Conservation (phyloP, 2,329 filamentous ascomycete species). For the Purpureocillium takamizusanense region DNA sequence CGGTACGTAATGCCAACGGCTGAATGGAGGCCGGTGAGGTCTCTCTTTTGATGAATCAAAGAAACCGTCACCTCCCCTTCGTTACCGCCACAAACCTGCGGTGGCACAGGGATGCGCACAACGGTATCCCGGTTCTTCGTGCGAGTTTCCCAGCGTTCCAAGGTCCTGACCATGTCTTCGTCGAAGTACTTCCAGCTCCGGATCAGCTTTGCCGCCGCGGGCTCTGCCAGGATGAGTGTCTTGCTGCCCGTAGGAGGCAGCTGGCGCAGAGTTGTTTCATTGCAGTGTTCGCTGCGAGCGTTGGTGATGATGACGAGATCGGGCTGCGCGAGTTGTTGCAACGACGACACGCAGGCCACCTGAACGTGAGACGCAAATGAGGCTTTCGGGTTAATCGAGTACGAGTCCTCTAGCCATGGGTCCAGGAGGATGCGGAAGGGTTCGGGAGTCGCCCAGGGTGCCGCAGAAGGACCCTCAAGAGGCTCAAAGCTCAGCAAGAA, state of each 20-base stretch:
- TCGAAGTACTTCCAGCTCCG: slow-evolving; percentile 61
- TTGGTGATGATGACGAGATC: slow-evolving; percentile 39
- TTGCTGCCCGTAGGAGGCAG: slow-evolving; percentile 43
- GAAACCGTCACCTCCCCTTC: slow-evolving; percentile 64
- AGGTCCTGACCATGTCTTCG: slow-evolving; percentile 31
- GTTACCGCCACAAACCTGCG: slow-evolving; percentile 39
- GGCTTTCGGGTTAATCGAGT: slow-evolving; percentile 51
- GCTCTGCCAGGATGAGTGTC: slow-evolving; percentile 58
- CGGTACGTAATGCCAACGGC: slow-evolving; percentile 66
- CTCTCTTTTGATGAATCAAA: slow-evolving; percentile 51
- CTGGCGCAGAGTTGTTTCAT: slow-evolving; percentile 58
- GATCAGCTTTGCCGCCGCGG: slow-evolving; percentile 55
- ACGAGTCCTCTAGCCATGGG: slow-evolving; percentile 54
- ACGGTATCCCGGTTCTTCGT: slow-evolving; percentile 21
- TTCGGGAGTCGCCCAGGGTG: slow-evolving; percentile 12
- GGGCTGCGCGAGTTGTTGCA: slow-evolving; percentile 29
- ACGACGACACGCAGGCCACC: slow-evolving; percentile 46
- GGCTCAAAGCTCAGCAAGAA: slow-evolving; percentile 57
- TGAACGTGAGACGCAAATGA: slow-evolving; percentile 48
- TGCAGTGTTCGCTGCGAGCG: slow-evolving; percentile 55
- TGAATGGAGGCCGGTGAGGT: slow-evolving; percentile 52
- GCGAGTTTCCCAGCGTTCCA: slow-evolving; percentile 37
- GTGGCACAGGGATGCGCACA: slow-evolving; percentile 41
- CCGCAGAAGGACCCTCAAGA: slow-evolving; percentile 19
- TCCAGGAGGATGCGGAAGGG: slow-evolving; percentile 62